These are phyloP conservation scores for Phytophthora ohioensis DNA, from an alignment of 352 stramenopile species.

Conservation along the genomic window DNA sequence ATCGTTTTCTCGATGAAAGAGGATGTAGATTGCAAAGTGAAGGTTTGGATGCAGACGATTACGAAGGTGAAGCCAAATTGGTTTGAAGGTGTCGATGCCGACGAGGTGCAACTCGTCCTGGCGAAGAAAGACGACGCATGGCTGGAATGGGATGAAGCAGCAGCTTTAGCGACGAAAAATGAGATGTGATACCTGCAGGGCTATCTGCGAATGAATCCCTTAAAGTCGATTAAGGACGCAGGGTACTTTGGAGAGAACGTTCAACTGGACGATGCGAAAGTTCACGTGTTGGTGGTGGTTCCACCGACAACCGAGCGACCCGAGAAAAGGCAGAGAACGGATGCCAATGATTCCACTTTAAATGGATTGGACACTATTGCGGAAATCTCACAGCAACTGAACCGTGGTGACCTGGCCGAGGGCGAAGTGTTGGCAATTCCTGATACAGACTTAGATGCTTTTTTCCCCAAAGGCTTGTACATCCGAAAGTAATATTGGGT, in stretches of 20 bases:
- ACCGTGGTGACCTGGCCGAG: background rate
- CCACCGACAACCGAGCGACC: too few species aligned
- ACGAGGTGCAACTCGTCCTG: background rate
- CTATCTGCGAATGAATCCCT: background rate
- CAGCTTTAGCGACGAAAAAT: too few species aligned
- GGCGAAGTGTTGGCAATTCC: background rate
- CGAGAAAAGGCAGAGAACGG: background rate
- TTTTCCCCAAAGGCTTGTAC: slow-evolving; percentile 17
- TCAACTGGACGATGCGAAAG: background rate
- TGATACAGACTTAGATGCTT: background rate
- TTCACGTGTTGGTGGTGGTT: background rate
- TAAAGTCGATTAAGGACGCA: background rate
- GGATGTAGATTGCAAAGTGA: background rate
- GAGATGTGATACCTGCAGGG: background rate
- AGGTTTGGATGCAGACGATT: background rate
- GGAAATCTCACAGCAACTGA: background rate
- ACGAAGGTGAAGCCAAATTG: background rate
- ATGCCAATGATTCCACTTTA: background rate
- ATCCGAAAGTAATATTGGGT: slow-evolving; percentile 37
- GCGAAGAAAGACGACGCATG: background rate
- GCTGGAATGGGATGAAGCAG: background rate
- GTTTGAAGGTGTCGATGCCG: background rate
- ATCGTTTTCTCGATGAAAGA: background rate
- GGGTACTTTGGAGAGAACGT: background rate
- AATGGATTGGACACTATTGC: background rate